Base-by-base conservation (phyloP, 352 stramenopile genomes). In the Phytophthora foliorum region DNA sequence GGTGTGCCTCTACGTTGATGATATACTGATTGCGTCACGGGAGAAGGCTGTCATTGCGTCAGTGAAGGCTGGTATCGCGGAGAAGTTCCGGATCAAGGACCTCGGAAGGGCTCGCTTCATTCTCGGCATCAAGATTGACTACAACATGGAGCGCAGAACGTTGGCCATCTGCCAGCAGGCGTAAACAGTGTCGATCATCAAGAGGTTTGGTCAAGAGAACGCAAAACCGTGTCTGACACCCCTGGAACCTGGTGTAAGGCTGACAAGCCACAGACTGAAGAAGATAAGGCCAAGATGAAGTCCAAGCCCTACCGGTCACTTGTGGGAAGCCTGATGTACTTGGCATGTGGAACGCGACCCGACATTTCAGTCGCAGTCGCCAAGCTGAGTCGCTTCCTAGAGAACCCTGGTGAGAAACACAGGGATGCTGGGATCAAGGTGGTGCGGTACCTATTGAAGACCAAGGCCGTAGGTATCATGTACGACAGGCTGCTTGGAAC, bases 161-260 rank as follows among this genome's bases (percentile, higher is more conserved):
- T 19, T 58, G 21, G 50, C 32, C 42, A 68, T 62, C 19, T 46
- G 38, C 19, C 60, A 68, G 22, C 42, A 9, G 31, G 42, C 60
- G 34, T 63, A 60, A 36, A 27, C 54, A 3, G 31, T 62, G 29
- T 54, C 45, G 27, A 52, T 68, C 31, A 62, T 68, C 60, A 62
- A 68, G 54, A 34, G 31, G 6, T 68, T 62, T 36, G 44, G 49
- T 42, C 50, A 68, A 60, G 60, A 57, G 17, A 46, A 68, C 17
- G 48, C 60, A 17, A 68, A 68, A 34, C 60, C 44, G 44, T 24
- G 34, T 38, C 39, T 56, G 44, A 34, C 38, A 17, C 57, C 57
- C n/a, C 54, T 57, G n/a, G 49, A 57, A 6, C 49, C 25, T 16
- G 22, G 49, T 25, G 32, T 44, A 6, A 25, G 42, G 21, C 29